Evolutionary conservation across 305 asterid species (phyloP).

Genomic region (Stenogyne calaminthoides): DNA sequence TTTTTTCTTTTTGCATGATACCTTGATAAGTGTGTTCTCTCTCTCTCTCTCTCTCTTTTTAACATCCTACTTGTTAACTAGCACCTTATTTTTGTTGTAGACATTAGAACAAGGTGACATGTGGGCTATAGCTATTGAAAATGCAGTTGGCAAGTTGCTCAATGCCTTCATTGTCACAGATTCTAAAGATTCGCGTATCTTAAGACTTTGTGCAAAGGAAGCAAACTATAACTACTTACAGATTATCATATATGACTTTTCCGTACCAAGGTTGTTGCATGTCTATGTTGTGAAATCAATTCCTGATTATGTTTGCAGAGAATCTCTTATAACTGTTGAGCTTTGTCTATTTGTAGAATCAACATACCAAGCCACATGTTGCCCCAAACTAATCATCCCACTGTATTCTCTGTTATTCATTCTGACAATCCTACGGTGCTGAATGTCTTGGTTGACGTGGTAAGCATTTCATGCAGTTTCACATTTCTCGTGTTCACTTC

Average conservation of each 20-base stretch:
- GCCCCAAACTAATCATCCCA: constrained; percentile 90
- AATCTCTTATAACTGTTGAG: constrained; percentile 29
- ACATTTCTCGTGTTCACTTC: constrained; percentile 10
- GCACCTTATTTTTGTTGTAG: constrained; percentile 48
- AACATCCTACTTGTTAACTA: constrained; percentile 28
- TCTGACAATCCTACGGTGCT: constrained; percentile 73
- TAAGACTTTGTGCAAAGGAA: constrained; percentile 83
- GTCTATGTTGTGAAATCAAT: constrained; percentile 26
- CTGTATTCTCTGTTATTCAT: constrained; percentile 65
- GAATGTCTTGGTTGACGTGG: constrained; percentile 90
- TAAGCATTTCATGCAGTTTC: constrained; percentile 38
- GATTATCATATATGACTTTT: constrained; percentile 79
- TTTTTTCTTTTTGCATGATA: not conserved
- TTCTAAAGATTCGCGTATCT: constrained; percentile 69
- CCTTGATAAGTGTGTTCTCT: not conserved
- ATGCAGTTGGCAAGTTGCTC: constrained; percentile 78
- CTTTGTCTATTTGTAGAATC: constrained; percentile 56
- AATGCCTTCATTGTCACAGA: constrained; percentile 88
- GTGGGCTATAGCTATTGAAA: constrained; percentile 88
- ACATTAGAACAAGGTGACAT: constrained; percentile 66
- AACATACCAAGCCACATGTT: constrained; percentile 87
- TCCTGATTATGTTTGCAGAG: constrained; percentile 20
- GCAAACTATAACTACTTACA: constrained; percentile 64
- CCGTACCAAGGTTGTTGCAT: constrained; percentile 67
- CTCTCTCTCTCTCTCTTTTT: not conserved